These are phyloP conservation scores for Crithidia brevicula DNA, from an alignment of 208 protist species.

Conservation along the genomic window DNA sequence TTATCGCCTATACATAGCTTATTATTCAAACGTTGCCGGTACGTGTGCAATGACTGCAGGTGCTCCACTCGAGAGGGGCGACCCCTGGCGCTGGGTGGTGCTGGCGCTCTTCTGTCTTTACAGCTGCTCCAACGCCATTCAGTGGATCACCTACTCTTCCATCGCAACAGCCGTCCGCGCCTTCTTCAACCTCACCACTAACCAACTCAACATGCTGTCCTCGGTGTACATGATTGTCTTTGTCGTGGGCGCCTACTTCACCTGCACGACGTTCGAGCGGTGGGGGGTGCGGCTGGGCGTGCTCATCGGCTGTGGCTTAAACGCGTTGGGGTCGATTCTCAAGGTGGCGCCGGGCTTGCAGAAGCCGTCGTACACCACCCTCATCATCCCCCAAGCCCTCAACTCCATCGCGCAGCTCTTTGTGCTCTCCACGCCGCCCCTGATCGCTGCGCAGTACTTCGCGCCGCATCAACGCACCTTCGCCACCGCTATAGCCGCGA, in stretches of 20 bases:
- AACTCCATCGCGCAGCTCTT: slow-evolving; percentile 74
- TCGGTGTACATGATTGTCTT: slow-evolving; percentile 87
- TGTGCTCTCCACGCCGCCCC: slow-evolving; percentile 72
- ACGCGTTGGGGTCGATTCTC: slow-evolving; percentile 62
- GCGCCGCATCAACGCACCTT: slow-evolving; percentile 55
- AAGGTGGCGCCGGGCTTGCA: slow-evolving; percentile 63
- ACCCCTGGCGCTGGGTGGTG: slow-evolving; percentile 63
- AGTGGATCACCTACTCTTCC: slow-evolving; percentile 74
- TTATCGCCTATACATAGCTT: no score
- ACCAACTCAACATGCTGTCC: slow-evolving; percentile 74
- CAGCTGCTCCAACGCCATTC: slow-evolving; percentile 72
- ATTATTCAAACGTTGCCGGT: no score
- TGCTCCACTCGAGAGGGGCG: slow-evolving; percentile 21
- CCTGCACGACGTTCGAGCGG: slow-evolving; percentile 72
- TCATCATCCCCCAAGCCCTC: slow-evolving; percentile 60
- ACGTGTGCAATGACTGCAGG: slow-evolving; percentile 3
- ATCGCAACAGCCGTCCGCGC: slow-evolving; percentile 42
- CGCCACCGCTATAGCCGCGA: slow-evolving; percentile 66
- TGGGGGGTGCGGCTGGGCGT: slow-evolving; percentile 69
- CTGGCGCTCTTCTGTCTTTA: slow-evolving; percentile 65
- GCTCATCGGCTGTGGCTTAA: slow-evolving; percentile 55
- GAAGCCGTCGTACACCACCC: slow-evolving; percentile 48
- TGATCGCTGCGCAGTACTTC: slow-evolving; percentile 78
- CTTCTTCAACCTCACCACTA: slow-evolving; percentile 64
- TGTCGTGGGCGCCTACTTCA: slow-evolving; percentile 59